Evolutionary conservation across 2,329 filamentous ascomycete genomes (phyloP).

Genomic region (Phoma herbarum): DNA sequence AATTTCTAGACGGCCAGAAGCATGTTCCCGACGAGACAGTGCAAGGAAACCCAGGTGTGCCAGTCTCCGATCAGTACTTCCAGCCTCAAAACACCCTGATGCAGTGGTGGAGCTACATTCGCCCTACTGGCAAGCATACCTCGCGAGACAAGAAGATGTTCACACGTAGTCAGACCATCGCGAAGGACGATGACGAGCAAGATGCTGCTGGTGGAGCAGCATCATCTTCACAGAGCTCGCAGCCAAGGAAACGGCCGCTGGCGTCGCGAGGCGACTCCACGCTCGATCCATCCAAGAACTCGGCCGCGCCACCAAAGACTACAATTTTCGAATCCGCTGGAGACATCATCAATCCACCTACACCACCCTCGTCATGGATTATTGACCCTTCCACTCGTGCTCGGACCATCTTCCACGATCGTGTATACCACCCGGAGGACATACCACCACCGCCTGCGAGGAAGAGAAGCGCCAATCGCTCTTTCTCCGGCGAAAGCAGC

Average conservation of each 20-base stretch:
- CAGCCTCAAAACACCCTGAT: constrained; percentile 53
- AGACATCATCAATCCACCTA: constrained; percentile 87
- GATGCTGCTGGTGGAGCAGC: constrained; percentile 26
- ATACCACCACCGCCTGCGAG: constrained; percentile 79
- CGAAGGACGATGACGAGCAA: constrained; percentile 34
- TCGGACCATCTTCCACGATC: constrained; percentile 94
- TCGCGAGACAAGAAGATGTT: constrained; percentile 72
- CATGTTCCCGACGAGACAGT: constrained; percentile 29
- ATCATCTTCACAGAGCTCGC: constrained; percentile 22
- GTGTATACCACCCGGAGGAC: constrained; percentile 91
- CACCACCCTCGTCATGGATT: constrained; percentile 83
- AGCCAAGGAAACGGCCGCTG: constrained; percentile 51
- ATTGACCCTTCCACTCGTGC: constrained; percentile 82
- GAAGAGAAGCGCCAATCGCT: constrained; percentile 47
- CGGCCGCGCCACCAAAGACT: constrained; percentile 82
- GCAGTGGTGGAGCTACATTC: constrained; percentile 78
- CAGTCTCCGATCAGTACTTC: constrained; percentile 32
- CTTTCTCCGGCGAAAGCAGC: constrained; percentile 51
- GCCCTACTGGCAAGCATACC: constrained; percentile 67
- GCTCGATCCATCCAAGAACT: constrained; percentile 55
- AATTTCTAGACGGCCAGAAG: constrained; percentile 43
- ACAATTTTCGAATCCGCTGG: constrained; percentile 95
- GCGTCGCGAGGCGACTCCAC: constrained; percentile 61
- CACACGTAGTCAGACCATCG: constrained; percentile 48
- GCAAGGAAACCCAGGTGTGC: constrained; percentile 22